Evolutionary conservation across 2,329 filamentous ascomycete species (phyloP), one percentile per base, ranked within the genome.

Genomic region (Diaporthe vaccinii): DNA sequence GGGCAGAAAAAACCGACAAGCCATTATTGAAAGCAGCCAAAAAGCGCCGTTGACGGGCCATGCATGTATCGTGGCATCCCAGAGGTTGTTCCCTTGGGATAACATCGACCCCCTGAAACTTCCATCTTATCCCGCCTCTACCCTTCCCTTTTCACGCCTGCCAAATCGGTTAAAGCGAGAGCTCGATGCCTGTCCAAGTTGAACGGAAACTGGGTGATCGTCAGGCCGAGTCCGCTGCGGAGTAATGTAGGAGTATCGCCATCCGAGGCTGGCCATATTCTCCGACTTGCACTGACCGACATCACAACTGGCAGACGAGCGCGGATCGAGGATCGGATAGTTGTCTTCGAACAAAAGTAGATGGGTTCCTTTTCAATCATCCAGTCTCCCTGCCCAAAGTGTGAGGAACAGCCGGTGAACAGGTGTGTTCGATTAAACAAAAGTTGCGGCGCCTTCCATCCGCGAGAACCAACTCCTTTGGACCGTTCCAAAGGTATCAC

Each of bases 401-500:
- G 14, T 41, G 65, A 53, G 49, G 31, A 15, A 39, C 28, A 53
- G 22, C 49, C 9, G 46, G 31, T 41, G 15, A 20, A 22, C 5
- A 36, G 65, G 34, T n/a, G 65, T 41, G 51, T 69, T 34, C 49
- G 49, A 69, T 22, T 69, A 55, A 41, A 41, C n/a, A 49, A 55
- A 69, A 55, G 17, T 57, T 65, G 28, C 39, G 46, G 31, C 51
- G 46, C 36, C 59, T 65, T 20, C n/a, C 17, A 57, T 28, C 62
- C 22, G 53, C 51, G 25, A 71, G 25, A 58, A 34, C 68, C 68
- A 36, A 71, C 22, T 39, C 34, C 25, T 49, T 71, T 36, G 28
- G 22, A 59, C 39, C 59, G 39, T 65, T 57, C 71, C 46, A 73
- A 73, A 69, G 57, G 74, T 74, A 74, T 74, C 74, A 71, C 62